Base-by-base conservation (phyloP, 1,139 yeast species). In the Hemisphaericaspora subhashii region DNA sequence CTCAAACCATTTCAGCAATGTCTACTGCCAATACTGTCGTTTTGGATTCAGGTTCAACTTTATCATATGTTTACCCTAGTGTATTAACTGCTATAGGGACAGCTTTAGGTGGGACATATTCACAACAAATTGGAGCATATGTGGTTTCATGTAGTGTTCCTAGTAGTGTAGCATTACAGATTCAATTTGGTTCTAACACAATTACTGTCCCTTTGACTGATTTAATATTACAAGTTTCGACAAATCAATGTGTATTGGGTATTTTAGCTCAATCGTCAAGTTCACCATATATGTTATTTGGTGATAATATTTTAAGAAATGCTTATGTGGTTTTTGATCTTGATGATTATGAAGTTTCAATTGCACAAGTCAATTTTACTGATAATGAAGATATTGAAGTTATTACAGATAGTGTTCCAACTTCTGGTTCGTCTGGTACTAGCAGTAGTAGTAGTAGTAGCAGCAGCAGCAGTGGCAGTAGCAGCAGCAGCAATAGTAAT, bases 251-350 rank as follows among this genome's bases (percentile, higher is more conserved):
- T 48, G 45, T 46, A 31, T 58, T 68, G 38, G 72, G 71, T 6
- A 47, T 66, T 24, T 40, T 64, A 30, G 48, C 50, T 10, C 69
- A 63, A 46, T 9, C 43, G 12, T 34, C 48, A n/a, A 12, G 31
- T 21, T 41, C 45, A 5, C 20, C 47, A 1, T 62, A 54, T 43
- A 46, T 64, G 28, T 53, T 66, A 37, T 55, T 87, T 11, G 96
- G 96, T 33, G 95, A 86, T 58, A 75, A 82, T 23, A 81, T 87
- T 62, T 64, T 89, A 52, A 73, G 87, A 44, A 70, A 77, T 38
- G 89, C 86, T 7, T 88, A 88, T 56, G 77, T 82, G 39, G 95
- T 87, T 31, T 87, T 77, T 52, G 94, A 89, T 59, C 64, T 87
- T 46, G 89, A 84, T 23, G 77, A 75, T 46, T 61, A 66, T 39